Base-by-base conservation (phyloP, 148 eudicot species). In the Spergularia marina region DNA sequence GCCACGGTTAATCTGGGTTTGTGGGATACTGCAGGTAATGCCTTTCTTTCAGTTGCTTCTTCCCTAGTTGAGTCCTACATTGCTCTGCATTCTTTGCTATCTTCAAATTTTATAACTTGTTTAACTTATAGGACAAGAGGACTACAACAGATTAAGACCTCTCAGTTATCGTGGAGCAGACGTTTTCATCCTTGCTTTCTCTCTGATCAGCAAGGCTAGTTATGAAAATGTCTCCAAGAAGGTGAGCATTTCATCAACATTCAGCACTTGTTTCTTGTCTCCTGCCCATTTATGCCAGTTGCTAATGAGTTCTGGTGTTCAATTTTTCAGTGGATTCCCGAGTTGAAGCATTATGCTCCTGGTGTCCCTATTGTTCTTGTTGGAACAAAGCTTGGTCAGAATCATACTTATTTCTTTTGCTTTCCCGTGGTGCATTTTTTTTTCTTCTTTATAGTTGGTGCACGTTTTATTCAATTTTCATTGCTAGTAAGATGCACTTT, bases 101-200 rank as follows among this genome's bases (percentile, higher is more conserved):
- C 34, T n/a, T n/a, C 7, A n/a, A 54, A 16, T 65, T 47, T 14
- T 5, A 75, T 53, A 57, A 57, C 61, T 23, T 7, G 69, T 52
- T 63, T 10, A 76, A 36, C 76, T 57, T 79, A 87, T 92, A 94
- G 98, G 97, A 78, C 98, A 94, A 87, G 98, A 94, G 85, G 98
- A 94, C 82, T 94, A 94, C 82, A 94, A 94, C 77, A 91, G 98
- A 90, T 87, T 94, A 85, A 88, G 98, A 85, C 98, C 98, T 61
- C 80, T 93, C 88, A 93, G 98, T 91, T 93, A 93, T 72, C 98
- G 98, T 82, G 98, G 97, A 71, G 98, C 98, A 68, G 98, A 93
- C 84, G 98, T 93, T 68, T 93, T 93, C 81, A 93, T 93, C 81
- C 88, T 93, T 70, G 98, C 98, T 65, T 93, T 93, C 78, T 93